These are phyloP conservation scores for Mycena leptocephala DNA, from an alignment of 768 basidiomycete genomes.

Conservation along the genomic window DNA sequence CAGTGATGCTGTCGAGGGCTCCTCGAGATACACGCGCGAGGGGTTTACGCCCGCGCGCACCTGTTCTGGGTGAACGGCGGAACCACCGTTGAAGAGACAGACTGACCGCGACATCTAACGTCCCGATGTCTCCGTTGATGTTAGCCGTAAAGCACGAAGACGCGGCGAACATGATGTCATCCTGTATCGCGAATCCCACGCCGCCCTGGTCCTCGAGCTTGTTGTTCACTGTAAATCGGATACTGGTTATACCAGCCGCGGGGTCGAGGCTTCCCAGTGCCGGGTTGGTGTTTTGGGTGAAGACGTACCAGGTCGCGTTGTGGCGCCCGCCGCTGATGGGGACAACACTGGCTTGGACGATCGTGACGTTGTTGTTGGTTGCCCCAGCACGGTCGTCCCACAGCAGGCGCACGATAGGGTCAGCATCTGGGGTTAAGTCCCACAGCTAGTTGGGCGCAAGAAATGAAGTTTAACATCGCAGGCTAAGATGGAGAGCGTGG, in stretches of 20 bases:
- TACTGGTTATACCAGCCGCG: background rate
- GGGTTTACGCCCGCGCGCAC: too few relatives aligned
- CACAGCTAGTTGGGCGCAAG: background rate
- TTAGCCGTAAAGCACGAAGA: background rate
- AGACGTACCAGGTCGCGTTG: background rate
- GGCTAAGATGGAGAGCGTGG: too few relatives aligned
- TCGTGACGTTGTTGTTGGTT: background rate
- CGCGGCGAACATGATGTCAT: background rate
- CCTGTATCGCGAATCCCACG: background rate
- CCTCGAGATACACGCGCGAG: too few relatives aligned
- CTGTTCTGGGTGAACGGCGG: too few relatives aligned
- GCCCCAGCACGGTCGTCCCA: conserved; percentile 2
- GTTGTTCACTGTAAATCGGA: background rate
- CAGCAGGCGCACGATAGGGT: background rate
- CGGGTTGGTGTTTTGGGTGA: background rate
- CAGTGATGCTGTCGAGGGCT: too few relatives aligned
- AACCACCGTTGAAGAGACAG: too few relatives aligned
- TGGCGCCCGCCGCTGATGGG: background rate
- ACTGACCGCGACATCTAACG: too few relatives aligned
- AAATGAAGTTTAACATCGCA: background rate
- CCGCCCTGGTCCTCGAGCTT: conserved; percentile 1
- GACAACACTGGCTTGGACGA: background rate
- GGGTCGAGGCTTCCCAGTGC: background rate
- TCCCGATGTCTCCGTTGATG: too few relatives aligned
- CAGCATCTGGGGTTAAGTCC: background rate